Percentiles rank a stretch among this genome's conserved stretches.
phyloP scores from a whole-genome alignment of 768 basidiomycete species.

The Suillus occidentalis region DNA sequence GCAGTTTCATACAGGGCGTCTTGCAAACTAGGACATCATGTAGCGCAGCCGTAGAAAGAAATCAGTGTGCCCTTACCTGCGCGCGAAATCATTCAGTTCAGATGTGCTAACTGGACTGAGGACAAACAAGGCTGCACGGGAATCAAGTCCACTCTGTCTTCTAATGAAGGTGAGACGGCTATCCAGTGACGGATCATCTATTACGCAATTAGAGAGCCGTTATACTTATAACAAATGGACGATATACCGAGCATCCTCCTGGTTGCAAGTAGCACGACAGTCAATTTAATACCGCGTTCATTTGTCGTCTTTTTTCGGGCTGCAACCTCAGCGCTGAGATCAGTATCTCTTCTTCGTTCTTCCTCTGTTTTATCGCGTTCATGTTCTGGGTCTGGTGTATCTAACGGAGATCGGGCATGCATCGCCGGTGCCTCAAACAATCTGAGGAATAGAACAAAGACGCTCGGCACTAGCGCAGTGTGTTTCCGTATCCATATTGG shows the following conservation, averaged over 20 bases:
- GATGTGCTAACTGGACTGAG: conserved; percentile 86
- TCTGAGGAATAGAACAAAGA: conserved; percentile 89
- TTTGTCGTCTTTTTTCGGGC: conserved; percentile 74
- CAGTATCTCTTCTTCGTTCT: conserved; percentile 71
- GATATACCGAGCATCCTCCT: conserved; percentile 78
- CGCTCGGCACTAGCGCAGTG: conserved; percentile 85
- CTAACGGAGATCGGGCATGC: conserved; percentile 52
- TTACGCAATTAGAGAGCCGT: not conserved
- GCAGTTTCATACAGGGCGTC: conserved; percentile 87
- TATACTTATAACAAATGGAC: not conserved
- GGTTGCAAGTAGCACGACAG: conserved; percentile 91
- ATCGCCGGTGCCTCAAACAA: conserved; percentile 65
- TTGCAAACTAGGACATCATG: conserved; percentile 58
- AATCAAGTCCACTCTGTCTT: conserved; percentile 84
- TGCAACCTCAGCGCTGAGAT: conserved; percentile 78
- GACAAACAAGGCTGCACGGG: conserved; percentile 90
- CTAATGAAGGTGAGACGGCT: conserved; percentile 83
- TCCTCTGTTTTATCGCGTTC: conserved; percentile 62
- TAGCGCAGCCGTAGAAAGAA: conserved; percentile 1
- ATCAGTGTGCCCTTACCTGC: conserved; percentile 48
- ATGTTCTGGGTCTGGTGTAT: conserved; percentile 50
- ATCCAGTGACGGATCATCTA: conserved; percentile 87
- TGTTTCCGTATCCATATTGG: conserved; percentile 99
- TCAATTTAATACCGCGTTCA: conserved; percentile 91
- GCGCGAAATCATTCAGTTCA: conserved; percentile 88